These are phyloP conservation scores for Colletotrichum godetiae DNA, from an alignment of 2,329 filamentous ascomycete genomes.

Conservation along the genomic window DNA sequence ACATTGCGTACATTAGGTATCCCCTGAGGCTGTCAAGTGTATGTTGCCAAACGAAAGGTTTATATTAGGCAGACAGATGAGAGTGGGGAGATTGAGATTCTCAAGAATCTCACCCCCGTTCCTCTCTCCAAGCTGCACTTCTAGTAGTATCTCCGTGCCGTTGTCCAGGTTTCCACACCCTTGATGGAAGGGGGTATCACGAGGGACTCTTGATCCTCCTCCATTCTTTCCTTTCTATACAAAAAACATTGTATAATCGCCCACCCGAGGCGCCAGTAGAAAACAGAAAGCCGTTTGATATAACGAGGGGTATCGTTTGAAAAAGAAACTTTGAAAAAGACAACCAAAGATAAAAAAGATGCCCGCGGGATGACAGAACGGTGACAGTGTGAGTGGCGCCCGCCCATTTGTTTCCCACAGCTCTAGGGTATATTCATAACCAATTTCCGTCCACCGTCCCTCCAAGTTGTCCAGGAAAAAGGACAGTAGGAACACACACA, in stretches of 20 bases:
- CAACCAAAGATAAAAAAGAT: background rate
- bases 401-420: background rate
- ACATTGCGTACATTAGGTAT: too few species aligned
- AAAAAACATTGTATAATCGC: background rate
- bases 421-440: slow-evolving; percentile 3
- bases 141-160: background rate
- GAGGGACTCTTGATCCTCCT: background rate
- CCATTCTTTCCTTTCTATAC: background rate
- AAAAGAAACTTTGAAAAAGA: background rate
- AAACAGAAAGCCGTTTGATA: background rate
- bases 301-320: slow-evolving; percentile 33
- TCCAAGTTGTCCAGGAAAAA: background rate
- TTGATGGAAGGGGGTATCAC: background rate
- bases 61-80: slow-evolving; percentile 10
- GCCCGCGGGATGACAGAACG: background rate
- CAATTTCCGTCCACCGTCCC: background rate
- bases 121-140: background rate
- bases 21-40: background rate
- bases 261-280: background rate
- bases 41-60: slow-evolving; percentile 21
- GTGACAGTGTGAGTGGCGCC: background rate
- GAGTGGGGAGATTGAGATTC: background rate
- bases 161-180: background rate
- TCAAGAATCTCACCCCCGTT: background rate
- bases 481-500: background rate